Evolutionary conservation across 2,329 filamentous ascomycete species (phyloP), one percentile per base, ranked within the genome.

Genomic region (Whalleya microplaca): DNA sequence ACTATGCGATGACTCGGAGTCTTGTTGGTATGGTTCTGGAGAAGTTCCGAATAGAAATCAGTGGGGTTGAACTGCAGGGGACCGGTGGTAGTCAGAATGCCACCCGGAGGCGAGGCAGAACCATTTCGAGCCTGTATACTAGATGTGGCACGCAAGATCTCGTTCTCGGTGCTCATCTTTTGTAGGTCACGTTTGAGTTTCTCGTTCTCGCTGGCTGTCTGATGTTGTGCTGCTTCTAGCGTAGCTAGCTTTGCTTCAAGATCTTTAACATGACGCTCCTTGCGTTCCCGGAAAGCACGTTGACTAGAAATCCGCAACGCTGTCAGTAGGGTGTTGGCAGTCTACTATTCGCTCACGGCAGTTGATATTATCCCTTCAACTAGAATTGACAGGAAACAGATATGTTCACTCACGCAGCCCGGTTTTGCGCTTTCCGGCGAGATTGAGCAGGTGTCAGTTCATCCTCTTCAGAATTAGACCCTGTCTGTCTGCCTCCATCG

Each of bases 231-330:
- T 57, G 87, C 85, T 71, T 96, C 89, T 29, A 97, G 85, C 47
- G 80, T 82, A 48, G 85, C 88, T 23, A 98, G 86, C 72, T 96
- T 95, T 55, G 86, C 84, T 75, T 98, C 93, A 21, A 98, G 87
- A 59, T 98, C 92, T 72, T 93, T 93, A 61, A 98, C 92, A 69
- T 96, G 93, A 55, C 88, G 89, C 73, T 98, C 94, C 75, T 98
- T 98, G 65, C 94, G 89, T 75, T 98, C 94, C 58, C 94, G 91
- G 74, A 98, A 98, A 29, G 95, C 94, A 66, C 94, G 89, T 81
- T 98, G 95, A 46, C 94, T 97, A 61, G 16, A 56, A 4, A 37
- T 41, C 4, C 16, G 45, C 23, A 40, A 23, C 16, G 12, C 21
- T 43, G 53, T 62, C 55, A 55, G 55, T 48, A 18, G 32, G 46